These are phyloP conservation scores for Fusarium virguliforme DNA, from an alignment of 2,329 filamentous ascomycete species.

Conservation along the genomic window DNA sequence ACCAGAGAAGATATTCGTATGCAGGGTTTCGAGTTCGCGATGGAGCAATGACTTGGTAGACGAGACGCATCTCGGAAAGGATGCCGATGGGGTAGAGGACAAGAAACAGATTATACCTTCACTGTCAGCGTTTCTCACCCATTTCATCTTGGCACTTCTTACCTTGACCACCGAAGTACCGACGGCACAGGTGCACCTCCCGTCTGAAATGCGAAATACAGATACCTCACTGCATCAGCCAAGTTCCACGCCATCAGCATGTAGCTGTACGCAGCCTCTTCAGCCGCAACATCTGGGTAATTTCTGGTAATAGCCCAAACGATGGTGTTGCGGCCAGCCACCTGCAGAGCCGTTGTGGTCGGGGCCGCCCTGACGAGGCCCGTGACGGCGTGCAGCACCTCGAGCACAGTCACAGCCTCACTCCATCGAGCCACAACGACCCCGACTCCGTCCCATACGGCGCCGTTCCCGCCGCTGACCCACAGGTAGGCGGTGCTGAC, in stretches of 20 bases:
- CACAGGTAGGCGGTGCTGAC: conserved; percentile 34
- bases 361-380: conserved; percentile 43
- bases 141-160: background rate
- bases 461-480: conserved; percentile 21
- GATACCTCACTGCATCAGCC: conserved; percentile 41
- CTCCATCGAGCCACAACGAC: conserved; percentile 36
- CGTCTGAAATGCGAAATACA: conserved; percentile 42
- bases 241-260: conserved; percentile 46
- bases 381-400: conserved; percentile 32
- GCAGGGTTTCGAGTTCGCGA: conserved; percentile 30
- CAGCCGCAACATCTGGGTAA: conserved; percentile 35
- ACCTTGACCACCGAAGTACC: conserved; percentile 42
- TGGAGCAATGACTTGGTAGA: conserved; percentile 42
- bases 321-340: conserved; percentile 45
- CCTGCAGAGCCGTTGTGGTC: conserved; percentile 40
- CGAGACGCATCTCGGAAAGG: conserved; percentile 40
- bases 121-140: background rate
- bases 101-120: conserved; percentile 45
- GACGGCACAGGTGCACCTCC: conserved; percentile 25
- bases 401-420: conserved; percentile 36
- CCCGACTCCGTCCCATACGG: conserved; percentile 41
- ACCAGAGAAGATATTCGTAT: conserved; percentile 45
- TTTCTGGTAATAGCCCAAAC: conserved; percentile 47
- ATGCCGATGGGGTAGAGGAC: conserved; percentile 40
- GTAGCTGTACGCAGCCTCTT: conserved; percentile 36